These are phyloP conservation scores for Ogataea salicorniae DNA, from an alignment of 805 yeast genomes.

Conservation along the genomic window DNA sequence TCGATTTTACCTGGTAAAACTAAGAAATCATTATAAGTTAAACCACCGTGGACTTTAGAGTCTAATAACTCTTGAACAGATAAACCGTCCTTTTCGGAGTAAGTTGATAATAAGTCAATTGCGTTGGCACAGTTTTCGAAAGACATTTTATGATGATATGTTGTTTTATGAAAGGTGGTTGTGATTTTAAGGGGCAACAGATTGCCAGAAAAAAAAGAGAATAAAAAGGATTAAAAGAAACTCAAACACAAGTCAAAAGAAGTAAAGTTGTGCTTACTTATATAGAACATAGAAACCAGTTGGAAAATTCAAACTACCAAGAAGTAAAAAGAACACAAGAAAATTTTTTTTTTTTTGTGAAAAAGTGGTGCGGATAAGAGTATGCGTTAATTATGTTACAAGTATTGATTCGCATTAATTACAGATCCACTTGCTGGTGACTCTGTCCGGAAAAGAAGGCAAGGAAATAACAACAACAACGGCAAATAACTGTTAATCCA, in stretches of 20 bases:
- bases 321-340: too few species aligned
- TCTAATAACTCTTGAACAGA: constrained; percentile 82
- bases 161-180: not conserved
- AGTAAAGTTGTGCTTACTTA: not conserved
- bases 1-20: constrained; percentile 91
- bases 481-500: too few species aligned
- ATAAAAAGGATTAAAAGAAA: not conserved
- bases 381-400: too few species aligned
- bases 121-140: constrained; percentile 52
- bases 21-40: constrained; percentile 95
- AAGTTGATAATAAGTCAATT: constrained; percentile 57
- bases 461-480: too few species aligned
- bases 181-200: constrained; percentile 14
- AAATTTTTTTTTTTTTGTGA: too few species aligned
- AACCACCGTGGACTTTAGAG: constrained; percentile 86
- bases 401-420: too few species aligned
- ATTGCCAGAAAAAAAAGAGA: constrained; percentile 21
- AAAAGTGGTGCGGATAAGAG: too few species aligned
- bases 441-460: too few species aligned
- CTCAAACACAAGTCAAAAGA: not conserved
- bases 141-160: constrained; percentile 4
- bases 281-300: not conserved
- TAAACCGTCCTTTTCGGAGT: constrained; percentile 77
- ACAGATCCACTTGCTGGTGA: too few species aligned
- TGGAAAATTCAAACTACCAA: too few species aligned